Percentiles rank a stretch among this genome's conserved stretches.
Conservation (phyloP, 129 eudicot genomes). For the Solidago caesia region DNA sequence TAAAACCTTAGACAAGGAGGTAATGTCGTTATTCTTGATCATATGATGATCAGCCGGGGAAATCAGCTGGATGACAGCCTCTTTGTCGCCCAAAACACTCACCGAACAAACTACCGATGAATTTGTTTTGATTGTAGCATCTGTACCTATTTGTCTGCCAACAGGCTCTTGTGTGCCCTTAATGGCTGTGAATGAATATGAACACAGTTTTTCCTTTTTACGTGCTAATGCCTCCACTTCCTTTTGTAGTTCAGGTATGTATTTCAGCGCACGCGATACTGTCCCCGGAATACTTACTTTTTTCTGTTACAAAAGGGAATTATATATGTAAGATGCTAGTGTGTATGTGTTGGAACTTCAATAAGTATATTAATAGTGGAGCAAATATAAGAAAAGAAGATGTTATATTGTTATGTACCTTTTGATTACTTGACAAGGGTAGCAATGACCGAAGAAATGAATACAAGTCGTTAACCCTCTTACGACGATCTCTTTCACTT, state of each 20-base stretch:
- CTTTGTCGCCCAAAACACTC: background rate
- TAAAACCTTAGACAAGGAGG: constrained; percentile 26
- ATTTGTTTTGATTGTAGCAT: background rate
- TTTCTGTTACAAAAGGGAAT: constrained; percentile 37
- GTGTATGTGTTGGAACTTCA: background rate
- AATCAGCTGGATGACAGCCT: constrained; percentile 4
- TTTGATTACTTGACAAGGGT: constrained; percentile 20
- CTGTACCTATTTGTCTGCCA: background rate
- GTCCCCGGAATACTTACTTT: constrained; percentile 75
- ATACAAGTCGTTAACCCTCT: constrained; percentile 33
- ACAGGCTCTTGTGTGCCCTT: background rate
- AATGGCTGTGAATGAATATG: constrained; percentile 5
- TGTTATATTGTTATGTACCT: constrained; percentile 24
- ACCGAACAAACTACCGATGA: constrained; percentile 2
- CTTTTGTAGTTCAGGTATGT: constrained; percentile 72
- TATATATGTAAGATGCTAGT: background rate
- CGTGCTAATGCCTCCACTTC: constrained; percentile 48
- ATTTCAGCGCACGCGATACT: constrained; percentile 55
- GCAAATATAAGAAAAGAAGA: background rate
- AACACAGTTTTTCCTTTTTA: constrained; percentile 42
- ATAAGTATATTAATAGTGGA: too few relatives aligned
- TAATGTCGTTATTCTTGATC: constrained; percentile 5
- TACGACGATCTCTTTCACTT: constrained; percentile 40
- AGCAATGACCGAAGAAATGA: constrained; percentile 32
- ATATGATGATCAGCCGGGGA: background rate